These are phyloP conservation scores for Populus hybrid DNA, from an alignment of 441 rosid species.

Conservation along the genomic window DNA sequence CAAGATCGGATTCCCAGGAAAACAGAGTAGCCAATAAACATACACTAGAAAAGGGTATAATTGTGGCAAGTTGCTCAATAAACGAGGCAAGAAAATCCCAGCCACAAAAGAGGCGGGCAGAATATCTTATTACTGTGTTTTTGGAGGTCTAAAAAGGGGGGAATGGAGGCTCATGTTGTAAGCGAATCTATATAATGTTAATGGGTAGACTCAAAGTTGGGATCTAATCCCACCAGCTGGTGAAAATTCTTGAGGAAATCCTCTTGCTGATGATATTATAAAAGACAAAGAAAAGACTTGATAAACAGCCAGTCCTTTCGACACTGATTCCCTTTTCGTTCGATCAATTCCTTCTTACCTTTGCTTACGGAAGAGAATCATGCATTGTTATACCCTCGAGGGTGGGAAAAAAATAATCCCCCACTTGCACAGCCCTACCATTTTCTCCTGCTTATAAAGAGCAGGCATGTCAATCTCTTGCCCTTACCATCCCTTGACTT, in stretches of 20 bases:
- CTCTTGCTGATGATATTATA: conserved; percentile 37
- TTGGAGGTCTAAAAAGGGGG: conserved; percentile 17
- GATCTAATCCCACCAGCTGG: conserved; percentile 49
- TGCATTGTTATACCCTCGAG: conserved; percentile 17
- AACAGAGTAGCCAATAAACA: conserved; percentile 22
- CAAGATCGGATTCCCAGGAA: conserved; percentile 9
- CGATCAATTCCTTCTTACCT: conserved; percentile 10
- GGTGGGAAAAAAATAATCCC: conserved; percentile 17
- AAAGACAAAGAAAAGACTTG: conserved; percentile 32
- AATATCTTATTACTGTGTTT: conserved; percentile 28
- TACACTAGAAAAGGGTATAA: conserved; percentile 8
- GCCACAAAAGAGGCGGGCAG: conserved; percentile 22
- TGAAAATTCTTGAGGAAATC: conserved; percentile 26
- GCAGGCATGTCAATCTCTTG: conserved; percentile 32
- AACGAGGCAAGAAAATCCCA: conserved; percentile 20
- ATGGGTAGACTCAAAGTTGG: conserved; percentile 28
- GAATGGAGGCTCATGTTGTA: conserved; percentile 19
- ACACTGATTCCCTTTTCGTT: conserved; percentile 26
- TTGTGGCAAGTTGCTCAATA: conserved; percentile 34
- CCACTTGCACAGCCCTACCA: conserved; percentile 52
- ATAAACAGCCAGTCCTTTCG: conserved; percentile 23
- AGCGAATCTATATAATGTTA: conserved; percentile 27
- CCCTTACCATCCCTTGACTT: conserved; percentile 39
- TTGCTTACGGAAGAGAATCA: conserved; percentile 38
- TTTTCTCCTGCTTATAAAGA: conserved; percentile 51